These are phyloP conservation scores for Colletotrichum orbiculare DNA, from an alignment of 2,329 filamentous ascomycete species.

Conservation along the genomic window DNA sequence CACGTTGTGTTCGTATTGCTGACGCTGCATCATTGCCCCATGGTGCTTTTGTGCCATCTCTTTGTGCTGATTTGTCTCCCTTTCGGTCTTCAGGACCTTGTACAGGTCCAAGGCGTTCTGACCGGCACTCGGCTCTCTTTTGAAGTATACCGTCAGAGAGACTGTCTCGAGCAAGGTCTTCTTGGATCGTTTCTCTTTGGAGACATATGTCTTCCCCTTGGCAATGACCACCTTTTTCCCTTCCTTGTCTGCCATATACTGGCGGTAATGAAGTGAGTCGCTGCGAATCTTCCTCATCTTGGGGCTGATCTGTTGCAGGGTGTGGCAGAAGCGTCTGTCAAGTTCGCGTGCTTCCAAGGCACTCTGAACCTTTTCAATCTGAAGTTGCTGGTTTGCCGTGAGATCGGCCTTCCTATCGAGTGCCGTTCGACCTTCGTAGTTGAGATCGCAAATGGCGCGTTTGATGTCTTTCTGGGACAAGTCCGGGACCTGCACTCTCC, in stretches of 20 bases:
- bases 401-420: conserved; percentile 53
- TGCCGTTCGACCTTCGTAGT: conserved; percentile 45
- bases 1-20: conserved; percentile 1
- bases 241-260: conserved; percentile 24
- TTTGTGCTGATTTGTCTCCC: conserved; percentile 24
- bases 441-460: conserved; percentile 51
- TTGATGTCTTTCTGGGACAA: conserved; percentile 52
- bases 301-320: conserved; percentile 58
- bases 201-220: conserved; percentile 1
- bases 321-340: conserved; percentile 53
- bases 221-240: conserved; percentile 21
- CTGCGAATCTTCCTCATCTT: conserved; percentile 45
- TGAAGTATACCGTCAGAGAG: conserved; percentile 60
- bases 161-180: conserved; percentile 48
- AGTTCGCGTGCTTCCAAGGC: conserved; percentile 47
- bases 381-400: conserved; percentile 49
- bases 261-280: conserved; percentile 31
- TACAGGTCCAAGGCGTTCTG: conserved; percentile 46
- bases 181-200: conserved; percentile 43
- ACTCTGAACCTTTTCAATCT: conserved; percentile 53
- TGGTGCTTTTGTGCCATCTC: conserved; percentile 35
- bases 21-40: conserved; percentile 19
- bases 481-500: conserved; percentile 46
- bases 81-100: conserved; percentile 13
- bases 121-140: conserved; percentile 48